Percentiles rank a stretch among this genome's conserved stretches.
Conservation (phyloP, 768 basidiomycete genomes). For the Xerocomus brunneocitrinus region DNA sequence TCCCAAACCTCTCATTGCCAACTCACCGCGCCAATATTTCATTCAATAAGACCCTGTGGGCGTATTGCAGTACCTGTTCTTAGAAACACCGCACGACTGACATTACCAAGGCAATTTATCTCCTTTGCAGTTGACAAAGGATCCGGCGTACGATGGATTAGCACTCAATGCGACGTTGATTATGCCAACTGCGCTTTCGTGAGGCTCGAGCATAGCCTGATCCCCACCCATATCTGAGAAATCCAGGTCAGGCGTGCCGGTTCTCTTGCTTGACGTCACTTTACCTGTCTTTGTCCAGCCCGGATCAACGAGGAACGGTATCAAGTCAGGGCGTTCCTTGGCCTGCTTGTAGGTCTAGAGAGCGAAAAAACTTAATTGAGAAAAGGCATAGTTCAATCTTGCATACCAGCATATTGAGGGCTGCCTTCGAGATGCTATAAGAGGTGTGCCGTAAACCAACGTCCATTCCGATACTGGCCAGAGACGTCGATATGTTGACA, state of each 20-base stretch:
- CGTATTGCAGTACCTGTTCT: not conserved
- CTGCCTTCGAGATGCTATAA: constrained; percentile 37
- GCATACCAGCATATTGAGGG: constrained; percentile 38
- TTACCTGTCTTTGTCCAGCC: constrained; percentile 40
- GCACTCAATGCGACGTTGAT: constrained; percentile 25
- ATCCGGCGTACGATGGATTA: constrained; percentile 27
- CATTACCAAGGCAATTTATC: constrained; percentile 29
- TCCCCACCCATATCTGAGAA: constrained; percentile 34
- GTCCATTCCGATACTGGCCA: constrained; percentile 33
- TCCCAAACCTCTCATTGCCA: not conserved
- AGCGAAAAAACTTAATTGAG: not conserved
- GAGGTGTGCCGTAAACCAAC: constrained; percentile 25
- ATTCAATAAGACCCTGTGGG: not conserved
- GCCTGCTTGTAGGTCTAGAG: constrained; percentile 35
- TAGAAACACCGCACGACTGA: not conserved
- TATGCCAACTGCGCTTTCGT: constrained; percentile 28
- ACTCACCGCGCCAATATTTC: not conserved
- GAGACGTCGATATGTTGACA: constrained; percentile 31
- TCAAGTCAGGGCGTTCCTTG: constrained; percentile 31
- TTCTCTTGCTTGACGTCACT: not conserved
- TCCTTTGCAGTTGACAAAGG: constrained; percentile 31
- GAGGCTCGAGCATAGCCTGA: constrained; percentile 25
- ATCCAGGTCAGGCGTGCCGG: not conserved
- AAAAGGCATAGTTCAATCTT: not conserved
- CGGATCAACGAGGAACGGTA: constrained; percentile 31